These are phyloP conservation scores for Pholiota microspora DNA, from an alignment of 768 basidiomycete species.

Conservation along the genomic window DNA sequence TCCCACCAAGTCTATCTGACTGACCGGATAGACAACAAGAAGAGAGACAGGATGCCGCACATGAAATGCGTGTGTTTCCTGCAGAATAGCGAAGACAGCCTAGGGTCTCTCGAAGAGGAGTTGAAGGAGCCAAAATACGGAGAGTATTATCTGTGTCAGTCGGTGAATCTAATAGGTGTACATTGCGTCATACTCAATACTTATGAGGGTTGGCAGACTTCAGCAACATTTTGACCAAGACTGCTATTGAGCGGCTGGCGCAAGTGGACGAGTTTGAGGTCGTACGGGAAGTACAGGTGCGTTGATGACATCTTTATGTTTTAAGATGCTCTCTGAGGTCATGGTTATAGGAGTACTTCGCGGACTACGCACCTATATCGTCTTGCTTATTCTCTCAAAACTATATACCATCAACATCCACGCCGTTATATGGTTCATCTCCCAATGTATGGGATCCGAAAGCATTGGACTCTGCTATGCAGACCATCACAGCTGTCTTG, in stretches of 20 bases:
- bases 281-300: constrained; percentile 93
- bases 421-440: constrained; percentile 70
- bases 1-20: constrained; percentile 98
- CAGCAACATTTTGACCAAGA: constrained; percentile 89
- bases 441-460: constrained; percentile 71
- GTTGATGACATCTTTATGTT: constrained; percentile 16
- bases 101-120: constrained; percentile 82
- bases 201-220: constrained; percentile 60
- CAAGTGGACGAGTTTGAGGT: constrained; percentile 96
- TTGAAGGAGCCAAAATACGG: constrained; percentile 91
- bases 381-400: constrained; percentile 88
- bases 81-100: constrained; percentile 75
- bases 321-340: background rate
- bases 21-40: constrained; percentile 93
- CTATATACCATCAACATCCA: constrained; percentile 58
- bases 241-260: constrained; percentile 87
- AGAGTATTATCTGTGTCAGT: constrained; percentile 99
- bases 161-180: constrained; percentile 53
- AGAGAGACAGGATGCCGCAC: constrained; percentile 89
- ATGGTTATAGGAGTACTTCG: constrained; percentile 84
- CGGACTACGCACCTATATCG: constrained; percentile 88
- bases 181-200: constrained; percentile 10
- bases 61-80: constrained; percentile 98
- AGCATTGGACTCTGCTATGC: constrained; percentile 76
- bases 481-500: constrained; percentile 81